These are phyloP conservation scores for Geotrichum carabidarum DNA, from an alignment of 1,139 yeast genomes.

Conservation along the genomic window DNA sequence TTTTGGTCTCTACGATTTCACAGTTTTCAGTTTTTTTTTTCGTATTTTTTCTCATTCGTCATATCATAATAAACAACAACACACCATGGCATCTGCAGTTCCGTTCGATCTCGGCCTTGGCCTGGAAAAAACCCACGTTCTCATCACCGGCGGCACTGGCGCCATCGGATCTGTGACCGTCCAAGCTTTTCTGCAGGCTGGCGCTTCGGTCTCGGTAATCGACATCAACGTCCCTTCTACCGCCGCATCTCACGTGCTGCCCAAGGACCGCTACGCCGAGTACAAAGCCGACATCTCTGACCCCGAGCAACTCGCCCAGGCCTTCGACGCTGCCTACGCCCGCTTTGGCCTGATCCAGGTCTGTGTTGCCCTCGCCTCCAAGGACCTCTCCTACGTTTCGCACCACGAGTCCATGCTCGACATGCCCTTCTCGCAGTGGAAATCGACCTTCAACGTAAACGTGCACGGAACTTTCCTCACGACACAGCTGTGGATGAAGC, in stretches of 20 bases:
- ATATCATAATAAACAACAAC: background rate
- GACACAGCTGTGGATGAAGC: slow-evolving; percentile 11
- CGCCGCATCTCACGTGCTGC: background rate
- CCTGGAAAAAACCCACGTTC: slow-evolving; percentile 15
- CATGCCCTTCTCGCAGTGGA: slow-evolving; percentile 18
- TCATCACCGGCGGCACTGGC: slow-evolving; percentile 18
- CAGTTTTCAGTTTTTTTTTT: background rate
- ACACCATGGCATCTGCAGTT: background rate
- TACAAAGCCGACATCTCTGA: slow-evolving; percentile 18
- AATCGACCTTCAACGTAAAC: slow-evolving; percentile 15
- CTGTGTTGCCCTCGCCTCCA: slow-evolving; percentile 19
- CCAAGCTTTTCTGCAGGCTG: slow-evolving; percentile 10
- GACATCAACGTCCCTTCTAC: slow-evolving; percentile 4
- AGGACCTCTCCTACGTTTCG: slow-evolving; percentile 16
- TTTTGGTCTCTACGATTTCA: too few relatives aligned
- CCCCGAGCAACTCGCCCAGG: slow-evolving; percentile 2
- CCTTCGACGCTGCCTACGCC: slow-evolving; percentile 12
- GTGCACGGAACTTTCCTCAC: slow-evolving; percentile 19
- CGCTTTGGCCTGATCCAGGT: slow-evolving; percentile 19
- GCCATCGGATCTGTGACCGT: slow-evolving; percentile 17
- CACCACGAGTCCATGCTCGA: slow-evolving; percentile 15
- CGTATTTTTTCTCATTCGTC: background rate
- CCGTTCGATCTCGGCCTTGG: slow-evolving; percentile 15
- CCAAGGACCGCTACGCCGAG: background rate
- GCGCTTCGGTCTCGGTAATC: slow-evolving; percentile 14